A percentile compares a stretch with the other conserved stretches of the same genome.
phyloP scores from a whole-genome alignment of 306 rosid genomes.

The Quercus rubra region DNA sequence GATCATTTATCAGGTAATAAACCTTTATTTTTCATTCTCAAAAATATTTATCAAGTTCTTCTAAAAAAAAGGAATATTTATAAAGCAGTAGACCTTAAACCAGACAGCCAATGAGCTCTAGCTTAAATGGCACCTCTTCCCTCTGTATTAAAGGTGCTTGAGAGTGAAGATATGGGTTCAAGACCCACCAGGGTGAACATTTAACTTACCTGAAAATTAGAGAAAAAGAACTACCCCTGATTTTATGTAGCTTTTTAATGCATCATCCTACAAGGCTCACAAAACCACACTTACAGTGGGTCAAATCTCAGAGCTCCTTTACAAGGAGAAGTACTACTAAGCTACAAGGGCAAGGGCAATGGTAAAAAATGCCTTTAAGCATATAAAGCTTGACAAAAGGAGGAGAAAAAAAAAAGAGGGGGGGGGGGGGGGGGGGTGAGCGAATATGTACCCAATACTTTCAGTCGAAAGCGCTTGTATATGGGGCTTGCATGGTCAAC shows the following conservation, averaged over 20 bases:
- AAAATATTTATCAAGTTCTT: neutral
- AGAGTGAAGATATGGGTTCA: neutral
- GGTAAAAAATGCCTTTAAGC: neutral
- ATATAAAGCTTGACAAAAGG: neutral
- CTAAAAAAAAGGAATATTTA: neutral
- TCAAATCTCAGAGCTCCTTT: neutral
- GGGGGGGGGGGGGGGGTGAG: neutral
- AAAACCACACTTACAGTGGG: neutral
- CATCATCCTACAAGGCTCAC: neutral
- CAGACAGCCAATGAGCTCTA: neutral
- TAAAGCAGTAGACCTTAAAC: neutral
- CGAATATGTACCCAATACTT: slow-evolving; percentile 56
- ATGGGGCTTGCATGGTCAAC: slow-evolving; percentile 67
- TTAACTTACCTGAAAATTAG: neutral
- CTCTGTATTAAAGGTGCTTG: neutral
- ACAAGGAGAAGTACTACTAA: neutral
- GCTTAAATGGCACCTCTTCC: neutral
- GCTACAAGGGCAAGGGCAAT: neutral
- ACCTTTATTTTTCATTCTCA: neutral
- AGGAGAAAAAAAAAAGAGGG: neutral
- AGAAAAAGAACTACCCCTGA: neutral
- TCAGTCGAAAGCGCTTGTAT: slow-evolving; percentile 80
- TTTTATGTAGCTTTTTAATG: neutral
- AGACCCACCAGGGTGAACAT: neutral
- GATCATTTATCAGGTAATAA: neutral